Conservation (phyloP, 257 asterid species). For the Parsonsia alboflavescens region DNA sequence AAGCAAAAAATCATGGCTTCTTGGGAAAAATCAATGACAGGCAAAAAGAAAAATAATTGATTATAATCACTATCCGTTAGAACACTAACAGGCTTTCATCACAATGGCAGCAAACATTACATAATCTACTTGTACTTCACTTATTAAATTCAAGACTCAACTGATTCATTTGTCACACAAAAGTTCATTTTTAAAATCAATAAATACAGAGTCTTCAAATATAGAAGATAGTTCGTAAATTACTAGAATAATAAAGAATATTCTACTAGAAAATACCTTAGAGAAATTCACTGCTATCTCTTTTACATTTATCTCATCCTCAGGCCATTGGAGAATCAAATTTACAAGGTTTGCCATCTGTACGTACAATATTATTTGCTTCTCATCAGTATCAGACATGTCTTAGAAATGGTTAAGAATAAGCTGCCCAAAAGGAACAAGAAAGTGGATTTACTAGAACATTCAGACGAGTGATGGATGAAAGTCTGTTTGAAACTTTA, state of each 20-base stretch:
- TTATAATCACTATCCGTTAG: neutral
- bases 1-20: neutral
- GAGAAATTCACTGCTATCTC: conserved; percentile 72
- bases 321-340: conserved; percentile 71
- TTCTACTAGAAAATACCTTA: conserved; percentile 47
- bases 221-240: neutral
- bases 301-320: conserved; percentile 63
- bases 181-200: neutral
- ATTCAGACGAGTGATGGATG: neutral
- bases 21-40: neutral
- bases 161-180: neutral
- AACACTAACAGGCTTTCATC: neutral
- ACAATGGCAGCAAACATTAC: neutral
- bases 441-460: conserved; percentile 3
- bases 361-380: conserved; percentile 75
- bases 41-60: neutral
- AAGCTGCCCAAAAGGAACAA: conserved; percentile 6
- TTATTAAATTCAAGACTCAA: neutral
- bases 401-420: conserved; percentile 52
- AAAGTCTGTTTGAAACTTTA: conserved; percentile 8
- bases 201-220: neutral
- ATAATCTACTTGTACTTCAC: neutral
- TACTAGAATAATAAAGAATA: neutral
- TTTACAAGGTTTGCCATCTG: conserved; percentile 94
- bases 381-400: conserved; percentile 62